Percentiles rank a stretch among this genome's conserved stretches.
Evolutionary conservation across 192 early-diverging fungal genomes (phyloP).

Genomic region (Rhizophagus clarus): DNA sequence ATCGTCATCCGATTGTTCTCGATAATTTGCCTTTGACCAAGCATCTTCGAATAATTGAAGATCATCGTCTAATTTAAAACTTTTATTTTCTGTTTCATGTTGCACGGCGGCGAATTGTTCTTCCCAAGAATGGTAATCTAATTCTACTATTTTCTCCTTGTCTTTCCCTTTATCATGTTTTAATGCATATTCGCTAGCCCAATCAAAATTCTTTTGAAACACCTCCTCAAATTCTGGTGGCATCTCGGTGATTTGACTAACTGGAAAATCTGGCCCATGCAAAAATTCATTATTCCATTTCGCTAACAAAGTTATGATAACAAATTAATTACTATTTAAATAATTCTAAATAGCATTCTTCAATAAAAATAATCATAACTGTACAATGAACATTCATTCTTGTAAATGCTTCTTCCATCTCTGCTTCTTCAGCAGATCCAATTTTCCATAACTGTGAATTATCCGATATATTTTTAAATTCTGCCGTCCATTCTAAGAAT

Average conservation of each 20-base stretch:
- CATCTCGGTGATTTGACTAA: slow-evolving; percentile 39
- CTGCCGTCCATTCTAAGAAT: slow-evolving; percentile 35
- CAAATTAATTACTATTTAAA: background rate
- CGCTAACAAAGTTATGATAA: slow-evolving; percentile 5
- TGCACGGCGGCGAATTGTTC: slow-evolving; percentile 59
- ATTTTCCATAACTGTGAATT: slow-evolving; percentile 39
- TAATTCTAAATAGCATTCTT: background rate
- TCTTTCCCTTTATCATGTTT: slow-evolving; percentile 63
- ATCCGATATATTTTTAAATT: slow-evolving; percentile 31
- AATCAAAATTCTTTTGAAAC: slow-evolving; percentile 69
- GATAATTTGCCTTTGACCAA: slow-evolving; percentile 49
- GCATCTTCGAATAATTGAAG: slow-evolving; percentile 46
- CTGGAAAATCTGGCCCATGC: slow-evolving; percentile 42
- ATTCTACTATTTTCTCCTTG: slow-evolving; percentile 38
- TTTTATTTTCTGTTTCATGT: slow-evolving; percentile 45
- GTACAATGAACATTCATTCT: slow-evolving; percentile 30
- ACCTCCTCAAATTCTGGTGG: slow-evolving; percentile 59
- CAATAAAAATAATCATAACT: background rate
- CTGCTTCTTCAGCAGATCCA: slow-evolving; percentile 37
- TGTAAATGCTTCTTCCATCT: slow-evolving; percentile 48
- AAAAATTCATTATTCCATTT: slow-evolving; percentile 59
- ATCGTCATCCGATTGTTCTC: slow-evolving; percentile 35
- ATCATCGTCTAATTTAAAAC: slow-evolving; percentile 47
- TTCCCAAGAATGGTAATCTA: slow-evolving; percentile 56
- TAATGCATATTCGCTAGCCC: slow-evolving; percentile 75